Base-by-base conservation (phyloP, 148 eudicot species). In the Linanthus parryae region DNA sequence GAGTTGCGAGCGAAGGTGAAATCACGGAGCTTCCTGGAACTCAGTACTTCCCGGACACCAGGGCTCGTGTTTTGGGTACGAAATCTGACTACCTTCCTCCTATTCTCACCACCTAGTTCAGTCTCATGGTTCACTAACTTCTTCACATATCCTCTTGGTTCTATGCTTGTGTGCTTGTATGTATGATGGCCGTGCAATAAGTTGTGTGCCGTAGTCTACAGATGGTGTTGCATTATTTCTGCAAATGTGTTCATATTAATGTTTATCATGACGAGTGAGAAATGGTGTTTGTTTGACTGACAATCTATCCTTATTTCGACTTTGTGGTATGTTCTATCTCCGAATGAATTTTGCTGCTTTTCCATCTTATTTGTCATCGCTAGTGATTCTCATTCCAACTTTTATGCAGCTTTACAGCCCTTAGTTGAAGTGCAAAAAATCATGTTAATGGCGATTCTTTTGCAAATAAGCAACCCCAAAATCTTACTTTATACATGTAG, bases 41-140 rank as follows among this genome's bases (percentile, higher is more conserved):
- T 15, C 84, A 84, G 71, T 72, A 46, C 64, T 88, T 88, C 79
- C 97, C 94, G 0, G 97, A 88, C 58, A 88, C 90, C 12, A 81
- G 77, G 43, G 97, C 97, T 2, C 59, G 64, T 3, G 61, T 88
- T 42, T 82, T 79, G 21, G 97, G 97, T 13, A 22, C 78, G 41
- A 82, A 73, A 62, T 74, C 86, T 9, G 94, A 84, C 56, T 79
- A 74, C 54, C 81, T 88, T 58, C 97, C 90, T 17, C 89, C 94
- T 14, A 88, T 84, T 56, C 78, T 88, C 24, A 88, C 94, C 8
- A 84, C 90, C 58, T 88, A 66, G 71, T 21, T 28, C 8, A 20
- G n/a, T n/a, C 20, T 33, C 40, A 31, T 31, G 35, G 5, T 11
- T 5, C 11, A 5, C 11, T 31, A 31, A 5, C 5, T 31, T 5